These are phyloP conservation scores for Anthracocystis walkeri DNA, from an alignment of 1,284 basidiomycete genomes.

Conservation along the genomic window DNA sequence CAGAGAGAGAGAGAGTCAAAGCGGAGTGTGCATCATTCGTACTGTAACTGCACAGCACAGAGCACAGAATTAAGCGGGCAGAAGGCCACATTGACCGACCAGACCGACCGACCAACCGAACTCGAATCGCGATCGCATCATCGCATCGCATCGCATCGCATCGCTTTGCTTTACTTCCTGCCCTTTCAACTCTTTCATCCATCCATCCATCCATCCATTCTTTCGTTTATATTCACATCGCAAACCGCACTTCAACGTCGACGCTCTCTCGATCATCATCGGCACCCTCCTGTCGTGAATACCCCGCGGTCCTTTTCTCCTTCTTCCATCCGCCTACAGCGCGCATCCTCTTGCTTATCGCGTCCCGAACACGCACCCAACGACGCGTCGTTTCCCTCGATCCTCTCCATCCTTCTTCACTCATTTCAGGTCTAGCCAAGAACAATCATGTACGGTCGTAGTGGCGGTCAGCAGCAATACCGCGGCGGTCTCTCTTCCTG, in stretches of 20 bases:
- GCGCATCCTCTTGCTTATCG: constrained; percentile 4
- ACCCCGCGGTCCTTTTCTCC: background rate
- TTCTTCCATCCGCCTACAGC: constrained; percentile 1
- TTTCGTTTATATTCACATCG: background rate
- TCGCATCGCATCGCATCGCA: constrained; percentile 1
- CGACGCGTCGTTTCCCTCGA: constrained; percentile 10
- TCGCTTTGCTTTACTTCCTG: background rate
- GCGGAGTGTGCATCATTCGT: too few relatives aligned
- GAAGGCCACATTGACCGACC: too few relatives aligned
- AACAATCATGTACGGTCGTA: constrained; percentile 39
- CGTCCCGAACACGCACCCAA: constrained; percentile 4
- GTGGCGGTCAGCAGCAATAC: constrained; percentile 44
- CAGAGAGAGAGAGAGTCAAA: too few relatives aligned
- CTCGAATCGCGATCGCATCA: constrained; percentile 2
- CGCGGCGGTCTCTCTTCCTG: constrained; percentile 44
- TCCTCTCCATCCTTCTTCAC: background rate
- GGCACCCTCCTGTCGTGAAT: background rate
- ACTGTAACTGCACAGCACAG: too few relatives aligned
- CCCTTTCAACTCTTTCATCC: constrained; percentile 4
- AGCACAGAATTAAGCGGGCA: too few relatives aligned
- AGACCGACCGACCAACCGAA: too few relatives aligned
- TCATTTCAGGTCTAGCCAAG: background rate
- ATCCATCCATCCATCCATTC: background rate
- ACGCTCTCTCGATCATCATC: constrained; percentile 3
- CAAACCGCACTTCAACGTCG: constrained; percentile 1